Percentiles rank a stretch among this genome's conserved stretches.
Conservation (phyloP, 164 flowering plant species). For the Umbilicus rupestris region DNA sequence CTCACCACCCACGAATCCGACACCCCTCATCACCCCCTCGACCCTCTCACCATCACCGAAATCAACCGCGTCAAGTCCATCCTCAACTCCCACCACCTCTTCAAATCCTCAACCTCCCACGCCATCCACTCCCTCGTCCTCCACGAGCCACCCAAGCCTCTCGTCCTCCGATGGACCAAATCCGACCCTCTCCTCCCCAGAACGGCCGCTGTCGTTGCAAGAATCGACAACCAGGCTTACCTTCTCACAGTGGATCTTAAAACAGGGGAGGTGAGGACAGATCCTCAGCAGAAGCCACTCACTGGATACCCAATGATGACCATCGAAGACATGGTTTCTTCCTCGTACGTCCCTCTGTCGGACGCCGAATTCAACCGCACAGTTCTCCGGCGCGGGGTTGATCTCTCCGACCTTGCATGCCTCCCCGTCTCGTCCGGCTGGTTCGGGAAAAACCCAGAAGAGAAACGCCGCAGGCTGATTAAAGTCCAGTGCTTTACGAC, state of each 20-base stretch:
- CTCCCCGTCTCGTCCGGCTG: constrained; percentile 75
- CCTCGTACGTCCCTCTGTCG: constrained; percentile 46
- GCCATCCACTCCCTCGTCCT: constrained; percentile 53
- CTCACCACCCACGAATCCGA: constrained; percentile 31
- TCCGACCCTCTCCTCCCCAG: constrained; percentile 50
- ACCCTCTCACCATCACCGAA: constrained; percentile 78
- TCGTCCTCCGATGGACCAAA: constrained; percentile 43
- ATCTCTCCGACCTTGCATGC: constrained; percentile 59
- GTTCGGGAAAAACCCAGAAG: constrained; percentile 70
- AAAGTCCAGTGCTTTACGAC: constrained; percentile 79
- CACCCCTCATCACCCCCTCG: constrained; percentile 83
- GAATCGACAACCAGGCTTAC: constrained; percentile 22
- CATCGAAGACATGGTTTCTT: constrained; percentile 65
- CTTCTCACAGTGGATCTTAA: constrained; percentile 42
- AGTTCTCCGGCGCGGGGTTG: constrained; percentile 53
- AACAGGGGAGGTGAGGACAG: constrained; percentile 26
- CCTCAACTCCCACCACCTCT: constrained; percentile 37
- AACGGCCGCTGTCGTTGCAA: constrained; percentile 44
- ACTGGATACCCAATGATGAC: constrained; percentile 85
- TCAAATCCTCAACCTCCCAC: constrained; percentile 24
- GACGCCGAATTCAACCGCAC: constrained; percentile 60
- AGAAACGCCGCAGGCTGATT: constrained; percentile 57
- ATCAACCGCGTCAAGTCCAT: constrained; percentile 41
- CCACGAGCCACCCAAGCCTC: constrained; percentile 38
- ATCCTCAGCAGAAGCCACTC: constrained; percentile 15